phyloP scores from a whole-genome alignment of 2,329 filamentous ascomycete species.

The Xylariaceae sp. region DNA sequence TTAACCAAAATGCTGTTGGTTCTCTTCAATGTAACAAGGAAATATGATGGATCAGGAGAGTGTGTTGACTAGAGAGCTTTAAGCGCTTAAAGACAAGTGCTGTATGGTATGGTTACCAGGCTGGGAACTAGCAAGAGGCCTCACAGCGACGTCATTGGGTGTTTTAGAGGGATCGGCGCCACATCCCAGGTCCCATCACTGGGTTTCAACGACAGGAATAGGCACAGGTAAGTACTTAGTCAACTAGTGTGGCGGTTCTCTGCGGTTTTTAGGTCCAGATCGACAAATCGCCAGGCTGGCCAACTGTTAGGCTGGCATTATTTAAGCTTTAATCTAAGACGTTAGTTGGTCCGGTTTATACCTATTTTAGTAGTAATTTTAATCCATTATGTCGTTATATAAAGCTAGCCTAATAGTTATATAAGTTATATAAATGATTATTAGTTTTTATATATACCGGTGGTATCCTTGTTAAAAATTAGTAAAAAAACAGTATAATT shows the following conservation, averaged over 20 bases:
- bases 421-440: too few species aligned
- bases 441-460: too few species aligned
- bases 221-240: background rate
- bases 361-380: too few species aligned
- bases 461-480: too few species aligned
- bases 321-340: too few species aligned
- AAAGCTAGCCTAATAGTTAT: too few species aligned
- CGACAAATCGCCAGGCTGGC: too few species aligned
- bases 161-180: slow-evolving; percentile 24
- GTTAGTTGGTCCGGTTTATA: too few species aligned
- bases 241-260: background rate
- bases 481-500: too few species aligned
- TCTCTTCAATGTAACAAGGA: slow-evolving; percentile 11
- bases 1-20: slow-evolving; percentile 2
- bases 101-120: slow-evolving; percentile 22
- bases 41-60: slow-evolving; percentile 12
- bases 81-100: slow-evolving; percentile 28
- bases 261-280: background rate
- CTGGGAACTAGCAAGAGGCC: slow-evolving; percentile 32
- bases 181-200: slow-evolving; percentile 2
- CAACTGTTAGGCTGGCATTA: too few species aligned
- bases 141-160: slow-evolving; percentile 36
- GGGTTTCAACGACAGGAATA: background rate
- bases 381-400: too few species aligned
- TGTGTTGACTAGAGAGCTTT: slow-evolving; percentile 9